Evolutionary conservation across 106 monocot genomes (phyloP).

Genomic region (Allium cepa): DNA sequence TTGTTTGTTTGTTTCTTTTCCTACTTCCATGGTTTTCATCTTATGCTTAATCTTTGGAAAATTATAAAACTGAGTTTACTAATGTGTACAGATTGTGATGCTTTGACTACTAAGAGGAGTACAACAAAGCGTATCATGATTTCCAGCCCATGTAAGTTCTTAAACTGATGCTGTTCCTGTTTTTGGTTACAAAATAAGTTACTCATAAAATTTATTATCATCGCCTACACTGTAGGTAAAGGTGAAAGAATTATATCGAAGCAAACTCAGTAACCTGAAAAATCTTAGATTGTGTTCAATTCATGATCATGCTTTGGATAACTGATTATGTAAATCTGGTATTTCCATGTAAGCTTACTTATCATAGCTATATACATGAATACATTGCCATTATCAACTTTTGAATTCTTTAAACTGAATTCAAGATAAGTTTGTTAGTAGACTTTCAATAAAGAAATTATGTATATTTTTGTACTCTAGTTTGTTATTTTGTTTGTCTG

Average conservation of each 20-base stretch:
- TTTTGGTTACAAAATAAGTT: neutral
- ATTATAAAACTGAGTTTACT: neutral
- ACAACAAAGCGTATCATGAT: conserved; percentile 6
- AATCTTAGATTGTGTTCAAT: neutral
- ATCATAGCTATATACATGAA: no score
- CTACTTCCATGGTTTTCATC: neutral
- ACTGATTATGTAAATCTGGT: neutral
- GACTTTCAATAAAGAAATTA: no score
- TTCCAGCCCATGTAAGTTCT: conserved; percentile 5
- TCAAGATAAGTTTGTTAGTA: no score
- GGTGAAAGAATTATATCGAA: neutral
- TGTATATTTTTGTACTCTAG: no score
- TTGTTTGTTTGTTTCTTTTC: neutral
- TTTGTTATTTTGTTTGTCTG: no score
- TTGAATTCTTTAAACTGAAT: no score
- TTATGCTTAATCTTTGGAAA: neutral
- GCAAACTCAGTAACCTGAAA: conserved; percentile 2
- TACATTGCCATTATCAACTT: no score
- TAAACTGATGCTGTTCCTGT: neutral
- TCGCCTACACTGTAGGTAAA: conserved; percentile 1
- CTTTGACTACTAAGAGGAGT: conserved; percentile 5
- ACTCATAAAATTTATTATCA: neutral
- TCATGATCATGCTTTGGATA: neutral
- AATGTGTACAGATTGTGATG: conserved; percentile 4
- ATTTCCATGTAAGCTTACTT: no score